phyloP scores from a whole-genome alignment of 2,329 filamentous ascomycete species.

The Mollisiaceae sp. region DNA sequence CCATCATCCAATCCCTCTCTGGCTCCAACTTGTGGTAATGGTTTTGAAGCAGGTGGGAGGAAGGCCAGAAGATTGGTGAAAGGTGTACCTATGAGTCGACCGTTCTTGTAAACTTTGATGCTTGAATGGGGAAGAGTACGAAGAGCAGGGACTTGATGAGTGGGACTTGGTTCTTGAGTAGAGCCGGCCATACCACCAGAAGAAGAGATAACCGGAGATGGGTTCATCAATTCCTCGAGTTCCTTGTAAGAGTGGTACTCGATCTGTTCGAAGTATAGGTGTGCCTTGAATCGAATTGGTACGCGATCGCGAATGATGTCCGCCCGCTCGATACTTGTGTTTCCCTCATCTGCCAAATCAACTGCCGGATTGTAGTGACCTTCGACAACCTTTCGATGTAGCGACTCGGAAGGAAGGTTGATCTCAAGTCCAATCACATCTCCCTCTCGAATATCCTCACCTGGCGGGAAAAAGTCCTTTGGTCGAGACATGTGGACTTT shows the following conservation, averaged over 20 bases:
- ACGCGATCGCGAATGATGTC: conserved; percentile 96
- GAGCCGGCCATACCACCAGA: conserved; percentile 44
- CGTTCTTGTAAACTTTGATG: conserved; percentile 94
- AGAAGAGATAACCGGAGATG: conserved; percentile 56
- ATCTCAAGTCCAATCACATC: conserved; percentile 96
- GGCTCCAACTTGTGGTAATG: conserved; percentile 69
- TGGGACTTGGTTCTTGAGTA: conserved; percentile 67
- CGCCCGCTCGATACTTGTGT: conserved; percentile 57
- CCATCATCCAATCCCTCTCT: conserved; percentile 91
- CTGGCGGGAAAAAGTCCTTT: conserved; percentile 83
- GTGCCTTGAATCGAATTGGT: conserved; percentile 90
- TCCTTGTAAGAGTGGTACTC: conserved; percentile 89
- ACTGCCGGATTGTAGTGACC: conserved; percentile 87
- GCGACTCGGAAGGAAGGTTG: conserved; percentile 79
- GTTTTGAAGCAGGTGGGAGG: conserved; percentile 84
- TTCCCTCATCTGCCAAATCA: conserved; percentile 66
- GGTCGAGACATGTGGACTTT: conserved; percentile 92
- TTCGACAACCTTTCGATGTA: conserved; percentile 87
- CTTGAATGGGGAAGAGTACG: conserved; percentile 85
- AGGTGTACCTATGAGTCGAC: conserved; percentile 80
- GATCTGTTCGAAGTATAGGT: conserved; percentile 92
- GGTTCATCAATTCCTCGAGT: conserved; percentile 83
- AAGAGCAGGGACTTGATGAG: conserved; percentile 74
- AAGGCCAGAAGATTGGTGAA: conserved; percentile 91
- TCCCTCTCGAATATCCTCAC: conserved; percentile 81